phyloP scores from a whole-genome alignment of 2,329 filamentous ascomycete species.

The Fusarium xylarioides region DNA sequence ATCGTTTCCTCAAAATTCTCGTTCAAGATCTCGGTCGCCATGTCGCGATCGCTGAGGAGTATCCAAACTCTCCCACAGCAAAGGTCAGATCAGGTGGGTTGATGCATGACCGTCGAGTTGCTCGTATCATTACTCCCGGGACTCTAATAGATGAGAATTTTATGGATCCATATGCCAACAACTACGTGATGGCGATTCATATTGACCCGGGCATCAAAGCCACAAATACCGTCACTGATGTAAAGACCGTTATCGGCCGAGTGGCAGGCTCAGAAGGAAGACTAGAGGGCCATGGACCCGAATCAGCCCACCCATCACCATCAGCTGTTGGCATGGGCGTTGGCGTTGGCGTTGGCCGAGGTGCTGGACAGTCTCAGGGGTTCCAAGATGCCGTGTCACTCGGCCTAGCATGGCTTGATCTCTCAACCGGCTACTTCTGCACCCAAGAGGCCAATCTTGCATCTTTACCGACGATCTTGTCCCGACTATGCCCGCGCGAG shows the following conservation, averaged over 20 bases:
- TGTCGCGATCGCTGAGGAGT: conserved; percentile 95
- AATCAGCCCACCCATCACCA: conserved; percentile 30
- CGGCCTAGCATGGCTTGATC: conserved; percentile 91
- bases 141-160: conserved; percentile 98
- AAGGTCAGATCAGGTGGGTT: conserved; percentile 80
- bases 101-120: conserved; percentile 84
- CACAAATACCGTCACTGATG: neutral
- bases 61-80: conserved; percentile 75
- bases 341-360: conserved; percentile 25
- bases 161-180: conserved; percentile 92
- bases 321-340: conserved; percentile 38
- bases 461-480: conserved; percentile 80
- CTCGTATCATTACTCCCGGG: conserved; percentile 90
- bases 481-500: conserved; percentile 84
- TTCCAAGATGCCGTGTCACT: conserved; percentile 52
- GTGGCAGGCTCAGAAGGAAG: conserved; percentile 17
- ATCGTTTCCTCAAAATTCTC: conserved; percentile 90
- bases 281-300: conserved; percentile 20
- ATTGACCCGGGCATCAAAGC: conserved; percentile 10
- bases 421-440: conserved; percentile 94
- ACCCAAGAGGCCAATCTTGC: conserved; percentile 79
- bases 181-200: conserved; percentile 87
- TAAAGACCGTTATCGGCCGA: conserved; percentile 71
- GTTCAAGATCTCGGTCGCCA: conserved; percentile 91
- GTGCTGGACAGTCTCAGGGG: conserved; percentile 23